Base-by-base conservation (phyloP, 2,329 filamentous ascomycete genomes). In the Ophiocordyceps robertsii region DNA sequence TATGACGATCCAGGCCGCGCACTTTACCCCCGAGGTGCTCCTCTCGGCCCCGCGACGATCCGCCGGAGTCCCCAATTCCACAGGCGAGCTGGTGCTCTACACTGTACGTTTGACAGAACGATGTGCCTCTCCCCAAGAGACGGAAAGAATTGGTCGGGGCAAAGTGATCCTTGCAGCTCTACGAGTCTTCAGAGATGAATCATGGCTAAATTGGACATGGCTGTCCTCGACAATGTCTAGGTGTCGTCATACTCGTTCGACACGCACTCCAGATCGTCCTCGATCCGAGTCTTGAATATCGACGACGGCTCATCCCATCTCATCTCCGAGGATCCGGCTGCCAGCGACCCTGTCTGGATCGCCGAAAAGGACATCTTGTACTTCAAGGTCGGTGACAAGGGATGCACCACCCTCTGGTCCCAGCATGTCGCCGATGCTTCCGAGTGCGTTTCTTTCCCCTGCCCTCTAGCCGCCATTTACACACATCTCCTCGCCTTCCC, bases 171-270 rank as follows among this genome's bases (percentile, higher is more conserved):
- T 19, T 19, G 19, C 19, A 19, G 19, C 19, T 19, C 19, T 19
- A 19, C 19, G 19, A 19, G 19, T 4, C 19, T 19, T 19, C 19
- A 19, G 6, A 27, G 24, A 27, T 27, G 24, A 27, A 27, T 19
- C 19, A 19, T 19, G 19, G 19, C 19, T 19, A 19, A 19, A 19
- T 19, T 19, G 19, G 4, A 19, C 19, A 19, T 4, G 19, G 4
- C n/a, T n/a, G n/a, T n/a, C 19, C 3, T 19, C 19, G 19, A 27
- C 24, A 27, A 9, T 29, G 32, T 27, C 42, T 57, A 80, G 59
- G 68, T 79, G 14, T 84, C 82, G 1, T 77, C 80, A 2, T 95
- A 94, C 60, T 89, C 79, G 6, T 95, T 95, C 60, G 70, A 82
- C 33, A 71, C 75, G 1, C 86, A 93, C 56, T 69, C 70, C 38